Conservation (phyloP, 352 stramenopile species). For the Blastocystis sp. region DNA sequence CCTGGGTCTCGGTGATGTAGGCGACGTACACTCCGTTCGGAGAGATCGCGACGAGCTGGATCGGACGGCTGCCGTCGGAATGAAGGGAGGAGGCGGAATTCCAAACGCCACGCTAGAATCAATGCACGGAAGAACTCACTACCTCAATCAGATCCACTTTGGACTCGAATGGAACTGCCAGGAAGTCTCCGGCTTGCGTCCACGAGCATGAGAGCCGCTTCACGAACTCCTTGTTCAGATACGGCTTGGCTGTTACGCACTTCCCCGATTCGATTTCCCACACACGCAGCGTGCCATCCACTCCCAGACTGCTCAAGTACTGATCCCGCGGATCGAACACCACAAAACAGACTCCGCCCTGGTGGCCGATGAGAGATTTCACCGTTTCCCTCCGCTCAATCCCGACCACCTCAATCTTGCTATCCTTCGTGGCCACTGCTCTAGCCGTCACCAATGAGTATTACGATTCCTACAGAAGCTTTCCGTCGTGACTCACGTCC, state of each 20-base stretch:
- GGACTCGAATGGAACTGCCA: slow-evolving; percentile 50
- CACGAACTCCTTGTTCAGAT: background rate
- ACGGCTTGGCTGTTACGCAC: slow-evolving; percentile 32
- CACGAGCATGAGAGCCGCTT: slow-evolving; percentile 15
- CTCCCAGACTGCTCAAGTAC: slow-evolving; percentile 31
- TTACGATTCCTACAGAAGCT: background rate
- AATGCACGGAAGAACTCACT: background rate
- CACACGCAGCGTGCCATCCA: slow-evolving; percentile 38
- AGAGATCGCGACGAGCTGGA: slow-evolving; percentile 17
- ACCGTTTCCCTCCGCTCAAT: slow-evolving; percentile 11
- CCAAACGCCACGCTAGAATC: slow-evolving; percentile 31
- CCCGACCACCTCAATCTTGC: slow-evolving; percentile 19
- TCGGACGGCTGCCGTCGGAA: background rate
- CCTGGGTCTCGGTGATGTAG: slow-evolving; percentile 11
- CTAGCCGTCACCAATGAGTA: background rate
- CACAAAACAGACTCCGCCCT: slow-evolving; percentile 41
- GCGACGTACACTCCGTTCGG: slow-evolving; percentile 52
- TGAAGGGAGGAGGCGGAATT: background rate
- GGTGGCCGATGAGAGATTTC: slow-evolving; percentile 28
- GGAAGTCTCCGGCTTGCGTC: slow-evolving; percentile 18
- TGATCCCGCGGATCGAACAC: slow-evolving; percentile 38
- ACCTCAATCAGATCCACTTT: slow-evolving; percentile 47
- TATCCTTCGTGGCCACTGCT: slow-evolving; percentile 28
- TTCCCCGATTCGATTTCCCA: slow-evolving; percentile 22
- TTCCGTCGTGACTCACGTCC: slow-evolving; percentile 21